Percentiles rank a stretch among this genome's conserved stretches.
Evolutionary conservation across 202 grass and related monocot species (phyloP).

Genomic region (Elaeis oleifera): DNA sequence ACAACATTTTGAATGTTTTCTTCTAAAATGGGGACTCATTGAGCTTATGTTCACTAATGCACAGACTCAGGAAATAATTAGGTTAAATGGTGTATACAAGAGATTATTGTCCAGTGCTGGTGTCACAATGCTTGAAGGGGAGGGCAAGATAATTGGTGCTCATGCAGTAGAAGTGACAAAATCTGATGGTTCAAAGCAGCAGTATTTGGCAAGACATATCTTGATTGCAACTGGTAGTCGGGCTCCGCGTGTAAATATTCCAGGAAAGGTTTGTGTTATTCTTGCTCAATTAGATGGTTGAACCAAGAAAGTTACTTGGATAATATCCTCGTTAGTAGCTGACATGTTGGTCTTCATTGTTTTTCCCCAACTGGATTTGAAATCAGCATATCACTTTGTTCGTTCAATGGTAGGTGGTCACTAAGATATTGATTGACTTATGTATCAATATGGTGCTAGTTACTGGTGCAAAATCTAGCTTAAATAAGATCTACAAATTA

Average conservation of each 20-base stretch:
- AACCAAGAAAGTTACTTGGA: slow-evolving; percentile 1
- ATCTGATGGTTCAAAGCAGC: slow-evolving; percentile 53
- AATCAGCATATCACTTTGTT: not conserved
- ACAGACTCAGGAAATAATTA: slow-evolving; percentile 85
- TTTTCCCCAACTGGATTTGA: not conserved
- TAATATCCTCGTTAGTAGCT: not conserved
- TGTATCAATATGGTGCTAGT: not conserved
- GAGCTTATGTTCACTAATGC: not conserved
- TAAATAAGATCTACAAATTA: no score
- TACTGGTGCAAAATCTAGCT: no score
- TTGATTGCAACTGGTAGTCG: slow-evolving; percentile 81
- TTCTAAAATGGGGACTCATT: not conserved
- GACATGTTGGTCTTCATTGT: not conserved
- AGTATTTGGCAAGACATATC: slow-evolving; percentile 60
- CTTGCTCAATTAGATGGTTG: not conserved
- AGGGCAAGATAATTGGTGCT: slow-evolving; percentile 63
- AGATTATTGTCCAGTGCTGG: slow-evolving; percentile 58
- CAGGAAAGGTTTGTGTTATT: slow-evolving; percentile 63
- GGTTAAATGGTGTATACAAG: slow-evolving; percentile 74
- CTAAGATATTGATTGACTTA: not conserved
- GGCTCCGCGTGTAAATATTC: slow-evolving; percentile 61
- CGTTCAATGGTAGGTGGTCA: not conserved
- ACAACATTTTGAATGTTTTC: no score
- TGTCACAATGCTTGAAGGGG: slow-evolving; percentile 83
- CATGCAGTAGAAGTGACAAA: slow-evolving; percentile 64